Conservation (phyloP, 129 eudicot species). For the Tagetes erecta region DNA sequence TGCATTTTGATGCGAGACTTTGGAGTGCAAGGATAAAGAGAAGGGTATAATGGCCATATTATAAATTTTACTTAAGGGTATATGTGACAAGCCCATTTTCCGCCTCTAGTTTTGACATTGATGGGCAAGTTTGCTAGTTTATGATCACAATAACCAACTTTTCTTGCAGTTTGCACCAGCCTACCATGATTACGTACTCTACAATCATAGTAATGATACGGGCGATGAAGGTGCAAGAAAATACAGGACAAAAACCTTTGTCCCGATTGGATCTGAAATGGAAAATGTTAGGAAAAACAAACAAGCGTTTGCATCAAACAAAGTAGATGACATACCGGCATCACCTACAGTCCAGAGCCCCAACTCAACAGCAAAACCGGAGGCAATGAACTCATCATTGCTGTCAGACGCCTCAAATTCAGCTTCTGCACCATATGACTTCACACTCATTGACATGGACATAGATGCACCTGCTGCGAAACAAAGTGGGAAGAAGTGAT, state of each 20-base stretch:
- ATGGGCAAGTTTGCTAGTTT: background rate
- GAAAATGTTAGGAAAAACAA: slow-evolving; percentile 81
- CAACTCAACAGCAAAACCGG: slow-evolving; percentile 43
- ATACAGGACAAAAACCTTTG: slow-evolving; percentile 87
- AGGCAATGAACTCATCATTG: slow-evolving; percentile 74
- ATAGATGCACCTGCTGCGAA: slow-evolving; percentile 47
- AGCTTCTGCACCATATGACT: slow-evolving; percentile 57
- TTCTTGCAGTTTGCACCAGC: slow-evolving; percentile 94
- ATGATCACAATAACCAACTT: background rate
- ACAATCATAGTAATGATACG: slow-evolving; percentile 71
- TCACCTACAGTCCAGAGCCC: slow-evolving; percentile 29
- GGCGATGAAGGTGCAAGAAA: slow-evolving; percentile 75
- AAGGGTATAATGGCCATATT: background rate
- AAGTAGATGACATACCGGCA: background rate
- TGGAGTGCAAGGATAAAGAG: background rate
- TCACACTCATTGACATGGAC: slow-evolving; percentile 81
- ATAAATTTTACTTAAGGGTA: too few relatives aligned
- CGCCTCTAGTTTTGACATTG: background rate
- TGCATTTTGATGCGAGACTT: background rate
- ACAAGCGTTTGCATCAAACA: slow-evolving; percentile 48
- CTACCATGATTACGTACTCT: slow-evolving; percentile 96
- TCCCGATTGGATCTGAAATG: slow-evolving; percentile 96
- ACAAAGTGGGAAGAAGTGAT: slow-evolving; percentile 52
- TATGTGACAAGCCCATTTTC: background rate
- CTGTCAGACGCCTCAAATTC: slow-evolving; percentile 42